Evolutionary conservation across 257 asterid species (phyloP), one percentile per base, ranked within the genome.

Genomic region (Ballota nigra): DNA sequence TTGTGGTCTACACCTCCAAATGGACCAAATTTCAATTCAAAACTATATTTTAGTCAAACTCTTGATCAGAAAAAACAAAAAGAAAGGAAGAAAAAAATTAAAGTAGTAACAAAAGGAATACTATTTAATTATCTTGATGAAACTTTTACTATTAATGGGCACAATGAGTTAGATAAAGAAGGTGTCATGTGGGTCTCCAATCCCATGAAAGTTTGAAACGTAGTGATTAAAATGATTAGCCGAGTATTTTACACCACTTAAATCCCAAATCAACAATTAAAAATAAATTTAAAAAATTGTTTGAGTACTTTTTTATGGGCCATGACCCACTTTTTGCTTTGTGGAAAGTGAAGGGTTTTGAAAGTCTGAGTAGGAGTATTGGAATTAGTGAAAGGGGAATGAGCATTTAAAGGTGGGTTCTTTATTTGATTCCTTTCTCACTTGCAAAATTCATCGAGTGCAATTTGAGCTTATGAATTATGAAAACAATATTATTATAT

Each of bases 141-240:
- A 34, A 13, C 64, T 36, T 71, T 22, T 52, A 75, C 80, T 70
- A 69, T 75, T 72, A 69, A 71, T 79, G 59, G 64, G 73, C 70
- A 51, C 68, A 49, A 57, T 73, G 65, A 52, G 68, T 41, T 12
- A 43, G 57, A 57, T 20, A 79, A 79, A 75, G 71, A 81, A 80
- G 76, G 51, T 77, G 79, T 71, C 68, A 77, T 56, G 87, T 81
- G 85, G 87, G 84, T 20, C 87, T 49, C 79, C 71, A 75, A 76
- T 82, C 91, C 89, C 88, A 84, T 79, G 78, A 89, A 83, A 89
- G 79, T 74, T 71, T 76, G 63, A 82, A 81, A 70, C 68, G 68
- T 77, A 73, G 93, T 83, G 91, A 85, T 70, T 33, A 79, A 69
- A 83, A 86, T 86, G 89, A 89, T 87, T 82, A 87, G 88, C 70